Conservation (phyloP, 129 eudicot species). For the Escallonia rubra region DNA sequence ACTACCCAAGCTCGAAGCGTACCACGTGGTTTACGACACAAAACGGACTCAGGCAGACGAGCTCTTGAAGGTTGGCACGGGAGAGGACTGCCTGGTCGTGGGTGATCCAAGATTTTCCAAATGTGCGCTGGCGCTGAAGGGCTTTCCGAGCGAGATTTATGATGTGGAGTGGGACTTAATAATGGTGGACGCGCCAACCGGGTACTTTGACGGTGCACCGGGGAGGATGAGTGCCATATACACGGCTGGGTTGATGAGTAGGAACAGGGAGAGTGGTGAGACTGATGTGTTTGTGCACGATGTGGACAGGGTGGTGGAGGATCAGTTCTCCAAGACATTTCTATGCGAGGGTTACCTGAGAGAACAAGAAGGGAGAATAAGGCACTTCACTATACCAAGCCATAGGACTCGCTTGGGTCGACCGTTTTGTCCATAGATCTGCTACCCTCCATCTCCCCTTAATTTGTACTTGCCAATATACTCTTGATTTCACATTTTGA, state of each 20-base stretch:
- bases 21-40: conserved; percentile 57
- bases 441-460: neutral
- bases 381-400: conserved; percentile 81
- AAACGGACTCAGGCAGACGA: conserved; percentile 43
- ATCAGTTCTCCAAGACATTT: conserved; percentile 55
- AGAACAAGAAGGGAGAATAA: conserved; percentile 63
- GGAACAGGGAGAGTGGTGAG: conserved; percentile 60
- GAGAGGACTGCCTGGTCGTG: conserved; percentile 38
- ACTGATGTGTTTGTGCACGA: conserved; percentile 90
- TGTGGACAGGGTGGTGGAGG: conserved; percentile 65
- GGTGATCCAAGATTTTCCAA: conserved; percentile 52
- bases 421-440: conserved; percentile 56
- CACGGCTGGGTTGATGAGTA: conserved; percentile 71
- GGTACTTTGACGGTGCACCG: conserved; percentile 66
- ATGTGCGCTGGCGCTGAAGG: conserved; percentile 53
- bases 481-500: too few relatives aligned
- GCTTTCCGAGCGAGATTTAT: conserved; percentile 57
- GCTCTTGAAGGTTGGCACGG: conserved; percentile 23
- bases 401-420: conserved; percentile 58
- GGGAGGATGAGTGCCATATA: conserved; percentile 83
- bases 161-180: conserved; percentile 81
- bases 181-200: conserved; percentile 93
- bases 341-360: conserved; percentile 66
- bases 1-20: conserved; percentile 41
- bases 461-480: neutral